phyloP scores from a whole-genome alignment of 371 early-diverging fungal genomes.

The Mortierella sp. region DNA sequence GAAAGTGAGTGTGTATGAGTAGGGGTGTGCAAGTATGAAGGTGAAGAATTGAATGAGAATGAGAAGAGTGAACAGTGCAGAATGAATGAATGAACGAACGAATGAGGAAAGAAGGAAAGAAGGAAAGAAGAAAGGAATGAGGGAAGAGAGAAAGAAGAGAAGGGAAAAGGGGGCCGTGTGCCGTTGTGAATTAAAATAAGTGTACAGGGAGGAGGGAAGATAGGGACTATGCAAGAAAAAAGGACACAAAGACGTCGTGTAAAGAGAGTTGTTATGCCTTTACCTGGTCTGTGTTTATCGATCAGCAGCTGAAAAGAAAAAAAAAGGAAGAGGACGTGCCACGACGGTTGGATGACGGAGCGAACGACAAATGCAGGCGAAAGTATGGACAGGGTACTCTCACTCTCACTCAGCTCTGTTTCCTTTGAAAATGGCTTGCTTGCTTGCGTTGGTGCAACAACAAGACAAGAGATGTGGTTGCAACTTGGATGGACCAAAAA shows the following conservation, averaged over 20 bases:
- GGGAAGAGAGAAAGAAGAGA: neutral
- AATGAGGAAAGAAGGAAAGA: neutral
- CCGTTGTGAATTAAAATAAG: neutral
- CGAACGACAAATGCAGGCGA: neutral
- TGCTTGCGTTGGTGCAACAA: neutral
- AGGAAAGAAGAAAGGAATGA: neutral
- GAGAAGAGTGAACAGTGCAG: neutral
- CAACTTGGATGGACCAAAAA: neutral
- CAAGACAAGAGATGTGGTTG: neutral
- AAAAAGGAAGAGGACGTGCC: neutral
- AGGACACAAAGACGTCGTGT: neutral
- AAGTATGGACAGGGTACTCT: neutral
- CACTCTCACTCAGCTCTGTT: neutral
- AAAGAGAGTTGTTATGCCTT: neutral
- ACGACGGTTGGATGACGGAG: conserved; percentile 5
- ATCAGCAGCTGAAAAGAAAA: neutral
- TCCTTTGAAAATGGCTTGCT: neutral
- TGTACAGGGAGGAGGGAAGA: neutral
- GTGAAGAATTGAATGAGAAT: neutral
- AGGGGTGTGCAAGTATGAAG: neutral
- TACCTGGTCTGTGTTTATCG: neutral
- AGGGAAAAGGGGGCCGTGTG: neutral
- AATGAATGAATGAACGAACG: conserved; percentile 1
- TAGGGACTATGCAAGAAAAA: neutral
- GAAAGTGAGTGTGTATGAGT: neutral